phyloP scores from a whole-genome alignment of 208 protist genomes.

The Porcisia hertigi region DNA sequence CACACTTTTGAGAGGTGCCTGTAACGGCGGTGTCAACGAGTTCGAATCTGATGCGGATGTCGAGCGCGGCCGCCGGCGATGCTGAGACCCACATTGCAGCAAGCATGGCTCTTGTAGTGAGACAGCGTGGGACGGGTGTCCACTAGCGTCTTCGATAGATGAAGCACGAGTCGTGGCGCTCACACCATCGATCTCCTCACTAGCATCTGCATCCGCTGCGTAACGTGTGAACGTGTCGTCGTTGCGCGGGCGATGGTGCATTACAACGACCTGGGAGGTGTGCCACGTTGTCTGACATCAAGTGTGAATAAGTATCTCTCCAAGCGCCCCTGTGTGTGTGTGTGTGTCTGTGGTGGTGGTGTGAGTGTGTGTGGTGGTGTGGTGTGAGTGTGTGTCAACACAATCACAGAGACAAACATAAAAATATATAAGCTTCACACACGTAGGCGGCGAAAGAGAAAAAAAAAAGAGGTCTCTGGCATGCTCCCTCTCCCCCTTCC shows the following conservation, averaged over 20 bases:
- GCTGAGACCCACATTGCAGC: background rate
- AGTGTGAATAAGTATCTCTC: no score
- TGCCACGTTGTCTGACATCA: background rate
- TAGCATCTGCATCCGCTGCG: background rate
- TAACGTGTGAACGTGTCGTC: no score
- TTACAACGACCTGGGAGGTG: background rate
- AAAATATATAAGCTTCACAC: background rate
- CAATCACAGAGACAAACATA: background rate
- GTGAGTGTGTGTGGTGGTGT: background rate
- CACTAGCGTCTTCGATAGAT: background rate
- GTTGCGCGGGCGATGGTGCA: background rate
- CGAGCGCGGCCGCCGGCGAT: background rate
- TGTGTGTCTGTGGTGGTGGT: no score
- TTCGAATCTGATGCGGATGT: background rate
- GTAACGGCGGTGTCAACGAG: background rate
- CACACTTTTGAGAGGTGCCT: background rate
- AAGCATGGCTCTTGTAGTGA: background rate
- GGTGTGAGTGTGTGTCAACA: background rate
- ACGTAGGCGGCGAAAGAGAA: background rate
- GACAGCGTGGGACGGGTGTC: background rate
- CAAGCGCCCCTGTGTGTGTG: background rate
- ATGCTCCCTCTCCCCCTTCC: no score
- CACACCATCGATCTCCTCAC: background rate
- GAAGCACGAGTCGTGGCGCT: slow-evolving; percentile 9
- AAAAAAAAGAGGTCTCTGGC: no score